phyloP scores from a whole-genome alignment of 2,329 filamentous ascomycete genomes.

The Aspergillus intermedius region DNA sequence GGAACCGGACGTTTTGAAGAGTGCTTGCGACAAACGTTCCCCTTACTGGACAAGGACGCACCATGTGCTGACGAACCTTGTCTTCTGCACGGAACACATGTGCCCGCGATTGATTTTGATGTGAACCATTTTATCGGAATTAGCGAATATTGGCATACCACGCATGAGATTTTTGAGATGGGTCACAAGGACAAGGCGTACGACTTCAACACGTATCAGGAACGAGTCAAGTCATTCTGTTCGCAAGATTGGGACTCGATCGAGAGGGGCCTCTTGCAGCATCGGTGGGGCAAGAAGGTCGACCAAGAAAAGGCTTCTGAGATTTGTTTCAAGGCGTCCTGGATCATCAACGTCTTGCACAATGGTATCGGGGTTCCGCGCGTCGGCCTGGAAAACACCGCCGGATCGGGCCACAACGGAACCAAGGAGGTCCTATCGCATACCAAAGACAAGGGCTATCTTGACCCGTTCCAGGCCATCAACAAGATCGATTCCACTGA shows the following conservation, averaged over 20 bases:
- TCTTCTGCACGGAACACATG: conserved; percentile 82
- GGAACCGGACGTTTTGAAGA: conserved; percentile 85
- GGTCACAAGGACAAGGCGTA: conserved; percentile 73
- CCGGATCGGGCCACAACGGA: conserved; percentile 55
- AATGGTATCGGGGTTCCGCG: conserved; percentile 92
- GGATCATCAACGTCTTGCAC: conserved; percentile 94
- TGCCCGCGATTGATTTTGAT: conserved; percentile 91
- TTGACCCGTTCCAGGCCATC: conserved; percentile 84
- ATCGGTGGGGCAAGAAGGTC: conserved; percentile 71
- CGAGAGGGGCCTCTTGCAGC: conserved; percentile 54
- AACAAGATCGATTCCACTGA: conserved; percentile 88
- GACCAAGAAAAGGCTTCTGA: conserved; percentile 68
- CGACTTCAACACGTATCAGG: conserved; percentile 83
- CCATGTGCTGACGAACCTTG: conserved; percentile 79
- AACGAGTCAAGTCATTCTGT: conserved; percentile 78
- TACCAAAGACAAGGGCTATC: conserved; percentile 66
- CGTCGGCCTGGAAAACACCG: conserved; percentile 64
- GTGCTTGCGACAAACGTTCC: conserved; percentile 74
- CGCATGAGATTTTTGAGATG: conserved; percentile 82
- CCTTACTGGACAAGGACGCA: conserved; percentile 81
- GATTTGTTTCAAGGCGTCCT: conserved; percentile 96
- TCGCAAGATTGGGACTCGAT: conserved; percentile 75
- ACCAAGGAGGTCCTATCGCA: conserved; percentile 64
- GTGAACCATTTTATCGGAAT: conserved; percentile 97
- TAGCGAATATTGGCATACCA: conserved; percentile 98